A percentile compares a stretch with the other conserved stretches of the same genome.
phyloP scores from a whole-genome alignment of 2,329 filamentous ascomycete species.

The Hyphodiscus sp. region DNA sequence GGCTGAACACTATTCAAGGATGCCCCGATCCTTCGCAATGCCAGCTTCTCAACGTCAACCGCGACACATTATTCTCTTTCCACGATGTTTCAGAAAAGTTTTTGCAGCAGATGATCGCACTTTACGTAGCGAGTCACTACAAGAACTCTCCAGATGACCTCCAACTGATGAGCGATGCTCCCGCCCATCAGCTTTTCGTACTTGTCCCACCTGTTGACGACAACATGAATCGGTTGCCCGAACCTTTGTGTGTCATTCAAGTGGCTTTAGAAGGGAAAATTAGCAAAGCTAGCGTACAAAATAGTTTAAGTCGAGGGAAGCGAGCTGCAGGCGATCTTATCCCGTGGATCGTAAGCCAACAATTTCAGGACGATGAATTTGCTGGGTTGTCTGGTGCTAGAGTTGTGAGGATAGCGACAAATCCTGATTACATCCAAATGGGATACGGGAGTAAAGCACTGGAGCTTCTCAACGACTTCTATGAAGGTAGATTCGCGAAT shows the following conservation, averaged over 20 bases:
- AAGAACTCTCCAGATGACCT: slow-evolving; percentile 97
- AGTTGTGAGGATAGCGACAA: slow-evolving; percentile 90
- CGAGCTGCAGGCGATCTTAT: slow-evolving; percentile 89
- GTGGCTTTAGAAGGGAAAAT: slow-evolving; percentile 93
- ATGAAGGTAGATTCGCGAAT: slow-evolving; percentile 84
- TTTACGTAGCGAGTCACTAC: slow-evolving; percentile 96
- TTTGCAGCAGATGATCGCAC: slow-evolving; percentile 93
- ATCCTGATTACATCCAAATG: slow-evolving; percentile 87
- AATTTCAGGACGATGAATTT: slow-evolving; percentile 97
- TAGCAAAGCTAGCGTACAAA: slow-evolving; percentile 85
- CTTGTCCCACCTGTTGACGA: slow-evolving; percentile 81
- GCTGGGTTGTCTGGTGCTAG: slow-evolving; percentile 87
- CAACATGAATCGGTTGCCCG: slow-evolving; percentile 71
- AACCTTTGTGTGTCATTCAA: slow-evolving; percentile 91
- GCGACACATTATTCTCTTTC: slow-evolving; percentile 96
- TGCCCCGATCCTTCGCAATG: slow-evolving; percentile 89
- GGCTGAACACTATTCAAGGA: slow-evolving; percentile 38
- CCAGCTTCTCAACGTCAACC: slow-evolving; percentile 88
- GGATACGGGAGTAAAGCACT: slow-evolving; percentile 90
- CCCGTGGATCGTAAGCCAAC: slow-evolving; percentile 94
- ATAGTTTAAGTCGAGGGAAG: slow-evolving; percentile 81
- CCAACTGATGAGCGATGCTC: slow-evolving; percentile 97
- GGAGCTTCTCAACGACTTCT: slow-evolving; percentile 83
- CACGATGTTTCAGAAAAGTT: slow-evolving; percentile 96
- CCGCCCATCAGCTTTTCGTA: slow-evolving; percentile 92